Base-by-base conservation (phyloP, 2,329 filamentous ascomycete genomes). In the Xylariaceae sp. region DNA sequence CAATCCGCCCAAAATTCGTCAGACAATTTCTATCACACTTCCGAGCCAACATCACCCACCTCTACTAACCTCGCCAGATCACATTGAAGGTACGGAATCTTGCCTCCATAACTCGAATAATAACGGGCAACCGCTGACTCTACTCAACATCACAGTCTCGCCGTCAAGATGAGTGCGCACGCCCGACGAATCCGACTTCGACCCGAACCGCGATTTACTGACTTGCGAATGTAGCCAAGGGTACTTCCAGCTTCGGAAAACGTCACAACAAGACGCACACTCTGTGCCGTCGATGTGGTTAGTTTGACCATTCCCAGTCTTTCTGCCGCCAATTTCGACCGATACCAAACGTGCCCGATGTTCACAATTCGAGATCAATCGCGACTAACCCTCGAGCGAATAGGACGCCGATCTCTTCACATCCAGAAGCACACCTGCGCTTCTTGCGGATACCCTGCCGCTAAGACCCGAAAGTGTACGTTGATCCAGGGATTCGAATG, bases 341-440 rank as follows among this genome's bases (percentile, higher is more conserved):
- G 32, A 42, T 29, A 12, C 16, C 39, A 13, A 33, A 38, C 35
- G 34, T 18, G 29, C 29, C 30, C 35, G 37, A 38, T 36, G 24
- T 30, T 7, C 16, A 37, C 37, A 41, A 36, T 33, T 41, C 36
- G 17, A 42, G 37, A 24, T 34, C 34, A 19, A 19, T 39, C 6
- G 22, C 22, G 22, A 36, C 45, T 41, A 43, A 53, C 56, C 34
- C 37, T 39, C 33, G 11, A 29, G 44, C 44, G 50, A 48, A 30
- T 63, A 94, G 89, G 91, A 76, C 86, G 87, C 71, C 90, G 93
- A 70, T 95, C 93, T 65, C 85, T 96, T 74, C 93, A 98, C 85
- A 84, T 97, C 78, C 93, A 98, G 81, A 98, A 98, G 87, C 85
- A 95, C 76, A 94, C 89, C 68, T 98, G 93, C 80, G 73, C 91